Base-by-base conservation (phyloP, 2,329 filamentous ascomycete species). In the Penicillium sp. region DNA sequence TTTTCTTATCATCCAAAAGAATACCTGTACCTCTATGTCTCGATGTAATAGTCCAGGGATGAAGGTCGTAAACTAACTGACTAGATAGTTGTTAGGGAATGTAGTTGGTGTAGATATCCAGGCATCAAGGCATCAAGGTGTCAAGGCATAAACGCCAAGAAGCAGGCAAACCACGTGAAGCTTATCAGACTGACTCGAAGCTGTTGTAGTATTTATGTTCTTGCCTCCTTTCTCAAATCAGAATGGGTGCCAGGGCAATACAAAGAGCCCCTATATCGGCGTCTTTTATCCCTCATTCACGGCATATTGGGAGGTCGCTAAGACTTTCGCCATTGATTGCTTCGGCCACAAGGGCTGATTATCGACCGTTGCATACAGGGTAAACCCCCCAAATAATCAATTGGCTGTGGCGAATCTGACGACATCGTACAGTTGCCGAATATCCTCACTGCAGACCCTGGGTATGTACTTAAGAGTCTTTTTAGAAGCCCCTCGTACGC, bases 141-240 rank as follows among this genome's bases (percentile, higher is more conserved):
- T 17, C 16, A 25, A 50, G 47, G 47, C 36, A 43, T 11, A 9
- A 16, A 35, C 22, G 49, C 49, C 49, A 51, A 51, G 49, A 50
- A 35, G 22, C 10, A 30, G 49, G 31, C 40, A 14, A 45, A 51
- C 42, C 49, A 51, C 49, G 49, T 50, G 48, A 30, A 50, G 25
- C 16, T 33, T 45, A 51, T 14, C 31, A 51, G 40, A n/a, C 22
- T 37, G 14, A 44, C 38, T 44, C 37, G 12, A 42, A 31, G 16
- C 48, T 33, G 16, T 26, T 28, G 30, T 26, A n/a, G 4, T 40
- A 2, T 31, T 51, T 12, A 12, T 37, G 3, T 19, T 9, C 11
- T 46, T 43, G 17, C 31, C 5, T 26, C 17, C 9, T n/a, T 36
- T 26, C 9, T 28, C 30, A 37, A 30, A 30, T 28, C 44, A 54